Evolutionary conservation across 495 filamentous ascomycete species (phyloP), one percentile per base, ranked within the genome.

Genomic region (Tetracladium setigerum): DNA sequence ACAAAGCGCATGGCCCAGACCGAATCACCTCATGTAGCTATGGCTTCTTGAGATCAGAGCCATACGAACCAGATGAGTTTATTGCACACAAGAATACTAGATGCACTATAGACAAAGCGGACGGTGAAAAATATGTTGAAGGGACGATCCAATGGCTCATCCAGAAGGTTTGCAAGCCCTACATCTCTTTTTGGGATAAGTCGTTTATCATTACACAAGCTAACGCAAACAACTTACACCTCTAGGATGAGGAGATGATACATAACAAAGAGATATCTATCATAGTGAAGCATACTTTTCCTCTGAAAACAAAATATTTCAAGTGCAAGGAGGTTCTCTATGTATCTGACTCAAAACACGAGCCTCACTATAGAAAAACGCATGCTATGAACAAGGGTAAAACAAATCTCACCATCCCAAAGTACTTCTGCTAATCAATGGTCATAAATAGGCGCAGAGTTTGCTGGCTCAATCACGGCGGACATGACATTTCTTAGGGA

Each of bases 21-120:
- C 41, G 61, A 44, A 48, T 53, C n/a, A 48, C 49, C 7, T 49
- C 38, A 22, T 55, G 46, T 27, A 63, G 61, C 53, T 63, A 63
- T 47, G 61, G 61, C 34, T 53, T 63, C 18, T 47, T 54, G 16
- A 44, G 37, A 38, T 52, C 30, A 5, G 61, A 63, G 46, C 39
- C 45, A 30, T 54, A 38, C 11, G 33, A 46, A 22, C 44, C 44
- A 46, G 18, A 38, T 37, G 22, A 44, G 2, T 50, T 53, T 45
- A 32, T 48, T 22, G 58, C 54, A 8, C 61, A 63, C 38, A 33
- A 34, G 24, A 50, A 53, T 15, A 49, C 49, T 2, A 59, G 19
- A 38, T 38, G 33, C 18, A 22, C 16, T 22, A 46, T 38, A 22
- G 44, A 46, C 18, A 37, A 24, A 39, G 16, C 41, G 18, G 52